phyloP scores from a whole-genome alignment of 257 asterid species.

The Fraxinus quadrangulata region DNA sequence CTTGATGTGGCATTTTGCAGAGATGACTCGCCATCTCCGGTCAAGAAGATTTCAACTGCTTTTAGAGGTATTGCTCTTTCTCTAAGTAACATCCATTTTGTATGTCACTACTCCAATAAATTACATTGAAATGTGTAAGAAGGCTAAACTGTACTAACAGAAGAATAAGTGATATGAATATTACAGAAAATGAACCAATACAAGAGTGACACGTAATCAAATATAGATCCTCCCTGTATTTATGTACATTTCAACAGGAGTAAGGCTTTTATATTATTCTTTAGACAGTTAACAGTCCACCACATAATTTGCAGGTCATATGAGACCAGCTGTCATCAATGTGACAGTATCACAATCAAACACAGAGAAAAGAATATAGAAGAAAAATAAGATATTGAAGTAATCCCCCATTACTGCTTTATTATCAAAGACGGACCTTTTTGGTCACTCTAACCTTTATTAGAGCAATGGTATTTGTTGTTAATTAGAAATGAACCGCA shows the following conservation, averaged over 20 bases:
- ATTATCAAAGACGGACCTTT: not conserved
- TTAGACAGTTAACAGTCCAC: slow-evolving; percentile 5
- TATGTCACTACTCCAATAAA: slow-evolving; percentile 12
- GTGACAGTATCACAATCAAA: slow-evolving; percentile 12
- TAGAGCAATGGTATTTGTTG: not conserved
- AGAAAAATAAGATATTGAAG: not conserved
- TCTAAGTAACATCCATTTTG: slow-evolving; percentile 22
- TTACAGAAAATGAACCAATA: slow-evolving; percentile 1
- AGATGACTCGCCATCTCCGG: slow-evolving; percentile 91
- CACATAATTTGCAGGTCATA: not conserved
- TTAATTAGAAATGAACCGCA: slow-evolving; percentile 3
- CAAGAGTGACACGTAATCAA: not conserved
- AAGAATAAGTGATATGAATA: not conserved
- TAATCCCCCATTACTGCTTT: not conserved
- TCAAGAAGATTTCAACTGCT: slow-evolving; percentile 63
- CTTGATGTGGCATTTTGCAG: slow-evolving; percentile 69
- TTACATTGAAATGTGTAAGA: slow-evolving; percentile 12
- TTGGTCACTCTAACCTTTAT: slow-evolving; percentile 3
- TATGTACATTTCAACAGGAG: not conserved
- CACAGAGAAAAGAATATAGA: not conserved
- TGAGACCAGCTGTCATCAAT: not conserved
- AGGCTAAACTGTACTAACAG: slow-evolving; percentile 5
- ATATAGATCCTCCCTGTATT: not conserved
- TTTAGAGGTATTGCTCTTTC: slow-evolving; percentile 69
- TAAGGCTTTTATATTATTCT: not conserved